Evolutionary conservation across 352 stramenopile genomes (phyloP).

Genomic region (Phytophthora litchii): DNA sequence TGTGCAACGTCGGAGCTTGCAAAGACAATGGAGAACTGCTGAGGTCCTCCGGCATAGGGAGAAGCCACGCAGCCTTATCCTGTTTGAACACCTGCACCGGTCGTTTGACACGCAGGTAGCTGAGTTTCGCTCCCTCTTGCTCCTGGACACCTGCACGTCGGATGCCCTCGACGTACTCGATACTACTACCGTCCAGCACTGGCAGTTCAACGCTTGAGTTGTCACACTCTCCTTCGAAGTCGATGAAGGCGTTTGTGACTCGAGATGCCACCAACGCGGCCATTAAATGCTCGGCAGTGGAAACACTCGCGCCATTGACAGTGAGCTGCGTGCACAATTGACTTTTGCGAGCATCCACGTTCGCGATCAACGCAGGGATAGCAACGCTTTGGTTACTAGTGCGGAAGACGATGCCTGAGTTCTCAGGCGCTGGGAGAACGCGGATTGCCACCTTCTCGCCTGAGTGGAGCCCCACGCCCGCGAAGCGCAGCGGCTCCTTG

Average conservation of each 20-base stretch:
- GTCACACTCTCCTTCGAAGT: constrained; percentile 27
- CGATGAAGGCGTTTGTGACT: constrained; percentile 53
- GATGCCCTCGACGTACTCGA: constrained; percentile 49
- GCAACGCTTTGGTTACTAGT: neutral
- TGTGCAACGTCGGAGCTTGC: constrained; percentile 42
- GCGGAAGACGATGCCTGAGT: constrained; percentile 48
- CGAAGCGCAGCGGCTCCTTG: constrained; percentile 48
- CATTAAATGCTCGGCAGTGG: constrained; percentile 76
- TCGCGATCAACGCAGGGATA: constrained; percentile 38
- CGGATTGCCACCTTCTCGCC: constrained; percentile 39
- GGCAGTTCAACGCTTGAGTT: constrained; percentile 48
- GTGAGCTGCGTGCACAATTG: constrained; percentile 67
- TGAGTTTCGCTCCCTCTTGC: constrained; percentile 20
- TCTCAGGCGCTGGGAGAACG: constrained; percentile 36
- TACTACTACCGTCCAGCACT: constrained; percentile 70
- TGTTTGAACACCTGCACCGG: constrained; percentile 65
- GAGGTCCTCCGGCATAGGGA: constrained; percentile 45
- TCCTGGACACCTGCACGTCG: constrained; percentile 40
- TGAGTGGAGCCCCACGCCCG: constrained; percentile 67
- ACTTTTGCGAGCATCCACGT: constrained; percentile 47
- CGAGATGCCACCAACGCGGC: constrained; percentile 53
- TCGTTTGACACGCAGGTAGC: constrained; percentile 44
- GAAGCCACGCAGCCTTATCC: constrained; percentile 72
- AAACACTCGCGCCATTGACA: constrained; percentile 33
- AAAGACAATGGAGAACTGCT: constrained; percentile 10